Evolutionary conservation across 306 rosid genomes (phyloP), one percentile per base, ranked within the genome.

Genomic region (Castanea sativa): DNA sequence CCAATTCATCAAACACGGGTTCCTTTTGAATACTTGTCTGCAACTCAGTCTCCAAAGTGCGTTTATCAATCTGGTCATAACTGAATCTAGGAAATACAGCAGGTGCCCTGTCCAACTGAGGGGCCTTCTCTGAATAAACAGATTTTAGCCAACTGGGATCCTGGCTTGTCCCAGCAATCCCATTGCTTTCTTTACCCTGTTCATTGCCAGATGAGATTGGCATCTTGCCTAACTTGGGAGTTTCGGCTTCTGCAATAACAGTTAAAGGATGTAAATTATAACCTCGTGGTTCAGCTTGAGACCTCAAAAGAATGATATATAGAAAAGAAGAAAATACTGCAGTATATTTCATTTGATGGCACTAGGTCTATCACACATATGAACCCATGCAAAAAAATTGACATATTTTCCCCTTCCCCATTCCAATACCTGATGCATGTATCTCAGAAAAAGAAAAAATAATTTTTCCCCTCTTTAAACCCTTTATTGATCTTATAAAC

Each of bases 121-220:
- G 83, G 6, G 52, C 77, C 73, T 93, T 96, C 45, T 91, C 99
- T 20, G 92, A 51, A 78, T 88, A 88, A 35, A 85, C 70, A 30
- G 98, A 86, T 65, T 91, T 96, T 69, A 93, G 86, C 98, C 97
- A 91, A 16, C 90, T 21, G 30, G 94, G 85, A 79, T 91, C 99
- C 74, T 85, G 97, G 89, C 92, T 90, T 20, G 98, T 87, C 82
- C 93, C 97, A 23, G 87, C 90, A 63, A 86, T 81, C 51, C 88
- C 92, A 53, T 78, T 86, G 90, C 71, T 90, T 75, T 65, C 88
- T 83, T 91, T 91, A 57, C 79, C 75, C 59, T 78, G 88, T 73
- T 91, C 97, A 89, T 89, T 91, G 45, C 78, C 89, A 5, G 92
- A 77, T 65, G 88, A 76, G 77, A 73, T 74, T 3, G 88, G 73